Base-by-base conservation (phyloP, 192 early-diverging fungal species). In the Kickxella alabastrina region DNA sequence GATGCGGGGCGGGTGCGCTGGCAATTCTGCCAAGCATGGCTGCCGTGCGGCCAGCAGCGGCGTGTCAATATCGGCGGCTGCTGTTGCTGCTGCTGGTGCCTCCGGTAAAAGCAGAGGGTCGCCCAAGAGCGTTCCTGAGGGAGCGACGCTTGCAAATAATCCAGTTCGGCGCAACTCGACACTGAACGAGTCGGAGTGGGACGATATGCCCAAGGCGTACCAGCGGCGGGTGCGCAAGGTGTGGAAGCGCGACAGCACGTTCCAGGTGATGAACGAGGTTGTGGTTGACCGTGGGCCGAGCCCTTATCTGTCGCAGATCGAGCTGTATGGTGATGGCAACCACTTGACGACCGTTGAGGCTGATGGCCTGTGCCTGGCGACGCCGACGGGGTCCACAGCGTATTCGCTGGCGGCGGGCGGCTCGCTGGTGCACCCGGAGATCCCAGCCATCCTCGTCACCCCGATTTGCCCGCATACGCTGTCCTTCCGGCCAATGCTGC, bases 301-400 rank as follows among this genome's bases (percentile, higher is more conserved):
- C 43, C 84, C 96, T 3, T 95, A 91, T 51, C 87, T 99, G 82
- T 81, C 82, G 28, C 76, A 90, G 52, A 75, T 98, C 40, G 88
- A 92, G 62, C 75, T 92, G 14, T 91, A 87, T 79, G 93, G 85
- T 12, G 89, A 95, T 54, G 86, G 89, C 24, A 67, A 83, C 44
- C 91, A 95, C 56, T 67, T 99, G 25, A 96, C 96, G 3, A 95
- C 93, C 0, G 91, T 97, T 3, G 91, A 96, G 53, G 96, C 96
- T 0, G 96, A 99, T 63, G 96, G 96, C 2, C 75, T 99, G 58
- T 89, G 91, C 22, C 69, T 99, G 47, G 87, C 93, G 0, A 97
- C 97, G 4, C 91, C 94, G 6, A 99, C 97, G 0, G 97, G 97
- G 42, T 88, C 86, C 1, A 92, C 90, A 0, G 90, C 90, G 0